Evolutionary conservation across 371 early-diverging fungal genomes (phyloP).

Genomic region (Haplosporangium sp.): DNA sequence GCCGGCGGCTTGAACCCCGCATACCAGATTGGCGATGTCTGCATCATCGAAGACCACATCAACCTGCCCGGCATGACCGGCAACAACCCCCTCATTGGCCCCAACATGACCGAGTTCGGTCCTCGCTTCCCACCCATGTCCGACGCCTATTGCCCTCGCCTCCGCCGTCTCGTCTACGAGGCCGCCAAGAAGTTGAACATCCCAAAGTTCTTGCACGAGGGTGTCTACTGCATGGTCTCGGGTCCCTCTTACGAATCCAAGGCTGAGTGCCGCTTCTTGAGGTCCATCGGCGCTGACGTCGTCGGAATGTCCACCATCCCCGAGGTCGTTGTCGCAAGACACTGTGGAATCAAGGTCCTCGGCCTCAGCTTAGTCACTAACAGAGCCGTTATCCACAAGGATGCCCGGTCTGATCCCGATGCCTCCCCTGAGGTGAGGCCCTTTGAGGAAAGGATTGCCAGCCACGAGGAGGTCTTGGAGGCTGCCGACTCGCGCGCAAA

Average conservation of each 20-base stretch:
- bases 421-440: constrained; percentile 63
- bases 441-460: constrained; percentile 69
- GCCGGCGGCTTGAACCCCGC: constrained; percentile 87
- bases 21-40: constrained; percentile 89
- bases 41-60: constrained; percentile 91
- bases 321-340: constrained; percentile 93
- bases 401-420: constrained; percentile 71
- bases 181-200: constrained; percentile 70
- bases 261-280: constrained; percentile 88
- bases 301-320: constrained; percentile 98
- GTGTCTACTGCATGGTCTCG: constrained; percentile 87
- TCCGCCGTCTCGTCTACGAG: constrained; percentile 76
- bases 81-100: constrained; percentile 85
- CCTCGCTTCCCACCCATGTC: constrained; percentile 93
- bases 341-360: constrained; percentile 89
- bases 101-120: constrained; percentile 86
- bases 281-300: constrained; percentile 82
- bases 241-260: constrained; percentile 94
- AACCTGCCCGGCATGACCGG: constrained; percentile 87
- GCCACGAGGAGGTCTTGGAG: constrained; percentile 91
- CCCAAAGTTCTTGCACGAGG: constrained; percentile 72
- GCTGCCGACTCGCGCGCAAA: constrained; percentile 76
- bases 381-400: constrained; percentile 75
- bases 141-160: constrained; percentile 88
- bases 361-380: constrained; percentile 92